These are phyloP conservation scores for Erigeron canadensis DNA, from an alignment of 129 eudicot genomes.

Conservation along the genomic window DNA sequence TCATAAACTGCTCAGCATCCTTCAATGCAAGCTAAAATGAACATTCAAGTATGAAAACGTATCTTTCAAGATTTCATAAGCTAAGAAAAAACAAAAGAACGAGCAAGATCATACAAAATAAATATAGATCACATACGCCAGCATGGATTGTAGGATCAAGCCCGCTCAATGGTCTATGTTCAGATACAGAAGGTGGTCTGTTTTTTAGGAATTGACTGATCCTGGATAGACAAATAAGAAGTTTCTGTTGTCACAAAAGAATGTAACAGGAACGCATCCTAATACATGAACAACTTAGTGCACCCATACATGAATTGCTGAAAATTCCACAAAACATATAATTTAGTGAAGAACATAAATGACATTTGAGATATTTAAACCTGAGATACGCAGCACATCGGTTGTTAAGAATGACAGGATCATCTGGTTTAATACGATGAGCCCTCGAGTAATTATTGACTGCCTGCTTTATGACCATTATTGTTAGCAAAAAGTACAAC, in stretches of 20 bases:
- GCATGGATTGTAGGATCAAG: slow-evolving; percentile 97
- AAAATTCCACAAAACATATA: background rate
- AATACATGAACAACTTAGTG: no score
- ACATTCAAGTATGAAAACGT: slow-evolving; percentile 16
- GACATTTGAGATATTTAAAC: slow-evolving; percentile 28
- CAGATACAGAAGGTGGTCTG: slow-evolving; percentile 81
- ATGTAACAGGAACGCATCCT: background rate
- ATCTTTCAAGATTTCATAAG: background rate
- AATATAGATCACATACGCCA: slow-evolving; percentile 61
- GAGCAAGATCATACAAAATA: slow-evolving; percentile 39
- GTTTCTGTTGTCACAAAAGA: background rate
- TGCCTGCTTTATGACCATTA: slow-evolving; percentile 50
- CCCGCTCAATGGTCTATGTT: slow-evolving; percentile 82
- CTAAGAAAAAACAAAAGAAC: slow-evolving; percentile 25
- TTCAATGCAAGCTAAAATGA: slow-evolving; percentile 81
- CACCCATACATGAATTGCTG: background rate
- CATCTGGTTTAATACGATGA: slow-evolving; percentile 56
- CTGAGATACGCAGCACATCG: slow-evolving; percentile 79
- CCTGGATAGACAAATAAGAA: slow-evolving; percentile 37
- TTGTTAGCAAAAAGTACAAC: background rate
- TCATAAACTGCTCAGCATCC: slow-evolving; percentile 90
- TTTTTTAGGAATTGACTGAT: slow-evolving; percentile 63
- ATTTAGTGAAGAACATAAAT: background rate
- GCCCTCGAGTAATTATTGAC: slow-evolving; percentile 71
- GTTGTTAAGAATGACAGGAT: slow-evolving; percentile 73